These are phyloP conservation scores for Thamnidium elegans DNA, from an alignment of 192 early-diverging fungal genomes.

Conservation along the genomic window DNA sequence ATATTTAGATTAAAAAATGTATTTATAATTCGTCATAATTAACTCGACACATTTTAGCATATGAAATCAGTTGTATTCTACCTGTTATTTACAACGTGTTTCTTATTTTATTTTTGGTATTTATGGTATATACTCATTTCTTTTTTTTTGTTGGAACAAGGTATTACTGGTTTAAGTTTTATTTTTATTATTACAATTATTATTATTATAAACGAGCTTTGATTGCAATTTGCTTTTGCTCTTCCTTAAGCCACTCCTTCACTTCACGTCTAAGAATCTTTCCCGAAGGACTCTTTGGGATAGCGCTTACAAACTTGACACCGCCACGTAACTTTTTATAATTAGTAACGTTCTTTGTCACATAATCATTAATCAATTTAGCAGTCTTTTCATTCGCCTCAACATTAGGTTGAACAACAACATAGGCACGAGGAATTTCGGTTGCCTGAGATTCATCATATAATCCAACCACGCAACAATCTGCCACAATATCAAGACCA, in stretches of 20 bases:
- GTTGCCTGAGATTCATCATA: slow-evolving; percentile 47
- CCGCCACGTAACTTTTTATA: slow-evolving; percentile 83
- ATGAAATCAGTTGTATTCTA: too few species aligned
- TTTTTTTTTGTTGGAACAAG: too few species aligned
- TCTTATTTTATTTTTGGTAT: too few species aligned
- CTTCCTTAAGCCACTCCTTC: slow-evolving; percentile 26
- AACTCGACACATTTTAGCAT: too few species aligned
- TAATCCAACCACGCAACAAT: slow-evolving; percentile 42
- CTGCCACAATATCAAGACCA: slow-evolving; percentile 50
- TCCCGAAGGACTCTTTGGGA: slow-evolving; percentile 80
- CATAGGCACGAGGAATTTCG: slow-evolving; percentile 80
- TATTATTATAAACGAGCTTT: slow-evolving; percentile 14
- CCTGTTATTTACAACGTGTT: too few species aligned
- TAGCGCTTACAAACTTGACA: slow-evolving; percentile 62
- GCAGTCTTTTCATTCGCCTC: slow-evolving; percentile 35
- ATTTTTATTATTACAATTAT: slow-evolving; percentile 8
- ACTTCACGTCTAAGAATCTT: slow-evolving; percentile 77
- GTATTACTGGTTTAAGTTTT: background rate
- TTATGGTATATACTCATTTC: too few species aligned
- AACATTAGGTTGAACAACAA: slow-evolving; percentile 57
- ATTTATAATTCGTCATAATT: too few species aligned
- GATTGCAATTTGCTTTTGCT: slow-evolving; percentile 11
- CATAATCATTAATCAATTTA: slow-evolving; percentile 52
- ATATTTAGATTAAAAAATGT: too few species aligned
- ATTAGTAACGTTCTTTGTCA: slow-evolving; percentile 57